Evolutionary conservation across 2,329 filamentous ascomycete species (phyloP).

Genomic region (Cladophialophora yegresii): DNA sequence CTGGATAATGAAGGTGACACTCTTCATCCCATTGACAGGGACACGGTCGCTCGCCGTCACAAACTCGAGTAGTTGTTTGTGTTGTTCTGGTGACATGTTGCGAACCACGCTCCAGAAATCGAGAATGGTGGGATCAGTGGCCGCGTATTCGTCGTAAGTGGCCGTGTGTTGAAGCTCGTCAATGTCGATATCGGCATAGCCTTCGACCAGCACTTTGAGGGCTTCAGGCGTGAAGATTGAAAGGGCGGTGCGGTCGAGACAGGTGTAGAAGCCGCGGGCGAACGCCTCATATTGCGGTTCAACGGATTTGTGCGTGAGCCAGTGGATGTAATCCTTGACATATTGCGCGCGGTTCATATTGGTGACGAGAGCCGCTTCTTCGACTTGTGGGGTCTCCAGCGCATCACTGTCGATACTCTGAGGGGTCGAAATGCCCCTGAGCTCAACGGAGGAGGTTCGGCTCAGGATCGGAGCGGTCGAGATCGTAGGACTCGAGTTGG

Average conservation of each 20-base stretch:
- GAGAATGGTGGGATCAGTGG: slow-evolving; percentile 66
- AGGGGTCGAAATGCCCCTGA: slow-evolving; percentile 28
- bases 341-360: slow-evolving; percentile 76
- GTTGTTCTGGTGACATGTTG: slow-evolving; percentile 61
- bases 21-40: slow-evolving; percentile 80
- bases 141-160: slow-evolving; percentile 76
- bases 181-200: slow-evolving; percentile 77
- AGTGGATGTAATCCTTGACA: slow-evolving; percentile 79
- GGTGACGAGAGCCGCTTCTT: slow-evolving; percentile 72
- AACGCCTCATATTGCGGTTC: slow-evolving; percentile 78
- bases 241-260: slow-evolving; percentile 70
- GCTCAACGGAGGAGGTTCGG: slow-evolving; percentile 26
- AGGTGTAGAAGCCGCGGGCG: slow-evolving; percentile 73
- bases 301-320: slow-evolving; percentile 77
- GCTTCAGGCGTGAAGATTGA: slow-evolving; percentile 69
- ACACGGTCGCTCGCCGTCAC: slow-evolving; percentile 91
- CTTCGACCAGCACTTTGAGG: slow-evolving; percentile 79
- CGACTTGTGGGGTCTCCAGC: slow-evolving; percentile 2
- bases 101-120: slow-evolving; percentile 85
- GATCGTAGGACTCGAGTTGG: slow-evolving; percentile 14
- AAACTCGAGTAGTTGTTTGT: slow-evolving; percentile 80
- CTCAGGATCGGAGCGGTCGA: slow-evolving; percentile 19
- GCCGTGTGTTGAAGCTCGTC: slow-evolving; percentile 68
- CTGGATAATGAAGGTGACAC: slow-evolving; percentile 81
- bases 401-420: slow-evolving; percentile 29